These are phyloP conservation scores for Salvia hispanica DNA, from an alignment of 257 asterid species.

Conservation along the genomic window DNA sequence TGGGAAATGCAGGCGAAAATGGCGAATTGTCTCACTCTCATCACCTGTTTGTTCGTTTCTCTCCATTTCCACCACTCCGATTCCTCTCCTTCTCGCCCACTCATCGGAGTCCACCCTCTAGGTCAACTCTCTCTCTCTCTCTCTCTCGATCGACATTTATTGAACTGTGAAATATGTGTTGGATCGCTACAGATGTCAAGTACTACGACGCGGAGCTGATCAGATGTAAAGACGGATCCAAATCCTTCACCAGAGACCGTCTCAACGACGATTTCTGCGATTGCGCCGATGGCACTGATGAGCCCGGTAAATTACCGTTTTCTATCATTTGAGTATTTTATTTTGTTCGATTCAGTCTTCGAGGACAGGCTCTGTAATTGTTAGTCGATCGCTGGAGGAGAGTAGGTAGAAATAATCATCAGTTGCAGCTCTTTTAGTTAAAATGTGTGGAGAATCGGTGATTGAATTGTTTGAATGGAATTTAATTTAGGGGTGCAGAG, in stretches of 20 bases:
- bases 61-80: constrained; percentile 33
- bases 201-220: constrained; percentile 62
- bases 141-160: background rate
- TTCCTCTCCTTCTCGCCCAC: constrained; percentile 44
- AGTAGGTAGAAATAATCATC: background rate
- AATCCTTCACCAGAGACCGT: constrained; percentile 67
- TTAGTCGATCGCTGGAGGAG: constrained; percentile 3
- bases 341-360: background rate
- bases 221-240: constrained; percentile 83
- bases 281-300: constrained; percentile 90
- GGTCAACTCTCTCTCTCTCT: constrained; percentile 44
- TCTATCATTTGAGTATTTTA: background rate
- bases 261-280: constrained; percentile 88
- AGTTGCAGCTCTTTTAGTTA: constrained; percentile 17
- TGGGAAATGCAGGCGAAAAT: constrained; percentile 28
- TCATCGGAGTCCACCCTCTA: constrained; percentile 74
- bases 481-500: background rate
- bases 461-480: background rate
- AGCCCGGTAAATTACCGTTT: constrained; percentile 60
- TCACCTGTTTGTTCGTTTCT: constrained; percentile 32
- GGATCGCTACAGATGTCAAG: constrained; percentile 57
- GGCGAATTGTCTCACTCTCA: constrained; percentile 31
- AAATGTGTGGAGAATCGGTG: background rate
- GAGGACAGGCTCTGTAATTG: background rate
- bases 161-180: constrained; percentile 21